Base-by-base conservation (phyloP, 2,329 filamentous ascomycete species). In the Torrubiella hemipterigena region DNA sequence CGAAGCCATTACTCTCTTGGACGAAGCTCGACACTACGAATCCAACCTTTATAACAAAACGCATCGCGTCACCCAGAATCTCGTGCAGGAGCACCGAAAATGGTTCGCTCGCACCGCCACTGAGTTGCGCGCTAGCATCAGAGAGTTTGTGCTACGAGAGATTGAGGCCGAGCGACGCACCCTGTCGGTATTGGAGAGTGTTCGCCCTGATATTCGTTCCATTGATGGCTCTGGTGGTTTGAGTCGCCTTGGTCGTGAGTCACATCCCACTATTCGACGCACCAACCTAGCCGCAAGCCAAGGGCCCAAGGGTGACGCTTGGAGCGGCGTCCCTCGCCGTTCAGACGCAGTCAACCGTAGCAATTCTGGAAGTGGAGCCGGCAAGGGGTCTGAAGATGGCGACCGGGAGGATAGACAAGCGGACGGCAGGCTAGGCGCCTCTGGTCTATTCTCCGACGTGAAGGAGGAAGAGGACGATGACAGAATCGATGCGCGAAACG, bases 291-390 rank as follows among this genome's bases (percentile, higher is more conserved):
- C 83, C 12, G 82, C 83, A 28, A 91, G 82, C 47, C 91, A 98
- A 58, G 91, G 91, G 0, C 89, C 91, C 30, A 93, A 93, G 61
- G 91, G 91, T n/a, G 91, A 98, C 55, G 81, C 91, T 12, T 98
- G 91, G 91, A 94, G 85, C 47, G 91, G 91, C 35, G 86, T 95
- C 17, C 84, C 87, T 21, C 73, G 91, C 38, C 73, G 83, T 33
- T 76, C 78, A 18, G 84, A 93, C 45, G 78, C 77, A n/a, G 58
- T 85, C 34, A 80, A 72, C 48, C 71, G 86, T 45, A 87, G 78
- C 50, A 68, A 87, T 41, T 85, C 81, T 34, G 77, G 80, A 29
- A 81, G 75, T 49, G 70, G 82, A 40, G 71, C 77, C 40, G 63
- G 70, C n/a, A 67, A 69, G 17, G 60, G 77, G 8, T 62, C 67